phyloP scores from a whole-genome alignment of 2,329 filamentous ascomycete genomes.

The Fusarium subtropicale region DNA sequence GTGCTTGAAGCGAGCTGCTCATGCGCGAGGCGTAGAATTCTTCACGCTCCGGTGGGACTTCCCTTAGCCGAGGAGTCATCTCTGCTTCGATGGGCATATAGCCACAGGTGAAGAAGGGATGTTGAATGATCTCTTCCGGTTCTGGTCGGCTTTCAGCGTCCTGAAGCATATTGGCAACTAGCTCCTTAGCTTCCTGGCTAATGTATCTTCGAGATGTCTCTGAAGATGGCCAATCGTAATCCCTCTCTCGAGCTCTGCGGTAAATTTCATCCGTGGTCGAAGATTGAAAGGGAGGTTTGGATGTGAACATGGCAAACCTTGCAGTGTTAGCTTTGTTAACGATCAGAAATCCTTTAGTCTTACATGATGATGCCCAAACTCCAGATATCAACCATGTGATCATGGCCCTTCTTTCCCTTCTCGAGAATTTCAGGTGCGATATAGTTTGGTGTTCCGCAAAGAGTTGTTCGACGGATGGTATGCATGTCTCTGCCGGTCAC shows the following conservation, averaged over 20 bases:
- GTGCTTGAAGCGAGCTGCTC: constrained; percentile 57
- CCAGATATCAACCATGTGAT: constrained; percentile 99
- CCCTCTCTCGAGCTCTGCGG: constrained; percentile 73
- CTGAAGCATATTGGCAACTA: constrained; percentile 80
- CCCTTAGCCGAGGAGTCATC: constrained; percentile 68
- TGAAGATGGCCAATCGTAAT: constrained; percentile 82
- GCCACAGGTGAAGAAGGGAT: constrained; percentile 81
- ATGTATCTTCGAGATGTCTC: constrained; percentile 76
- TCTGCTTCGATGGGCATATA: constrained; percentile 74
- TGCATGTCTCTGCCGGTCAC: constrained; percentile 92
- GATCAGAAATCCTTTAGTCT: constrained; percentile 49
- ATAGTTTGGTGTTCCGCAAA: constrained; percentile 98
- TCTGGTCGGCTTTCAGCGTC: constrained; percentile 80
- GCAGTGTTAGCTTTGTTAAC: constrained; percentile 19
- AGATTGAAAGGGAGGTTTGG: constrained; percentile 96
- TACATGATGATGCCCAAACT: constrained; percentile 96
- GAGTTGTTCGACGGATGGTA: constrained; percentile 85
- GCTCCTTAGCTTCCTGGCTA: constrained; percentile 79
- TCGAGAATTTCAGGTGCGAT: constrained; percentile 97
- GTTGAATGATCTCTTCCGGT: constrained; percentile 81
- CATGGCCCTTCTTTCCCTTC: constrained; percentile 93
- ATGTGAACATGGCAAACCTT: constrained; percentile 95
- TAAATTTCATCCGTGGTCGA: constrained; percentile 89
- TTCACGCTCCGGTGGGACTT: constrained; percentile 66
- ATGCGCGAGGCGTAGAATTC: constrained; percentile 67